Evolutionary conservation across 352 stramenopile species (phyloP), one percentile per base, ranked within the genome.

Genomic region (Phytopythium cucurbitacearum): DNA sequence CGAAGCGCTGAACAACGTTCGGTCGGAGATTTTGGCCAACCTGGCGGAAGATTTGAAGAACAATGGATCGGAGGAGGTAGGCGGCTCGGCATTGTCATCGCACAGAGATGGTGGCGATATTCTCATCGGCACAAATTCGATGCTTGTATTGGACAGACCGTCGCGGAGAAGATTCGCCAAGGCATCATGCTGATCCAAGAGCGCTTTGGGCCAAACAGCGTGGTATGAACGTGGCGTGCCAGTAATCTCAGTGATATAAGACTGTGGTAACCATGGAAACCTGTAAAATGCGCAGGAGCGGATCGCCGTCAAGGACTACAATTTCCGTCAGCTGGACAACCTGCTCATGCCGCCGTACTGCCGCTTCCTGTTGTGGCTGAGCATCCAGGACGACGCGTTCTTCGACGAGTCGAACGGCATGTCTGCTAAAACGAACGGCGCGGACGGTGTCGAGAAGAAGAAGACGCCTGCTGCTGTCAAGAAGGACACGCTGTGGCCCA

Each of bases 301-400:
- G n/a, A 64, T 82, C 21, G 84, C 83, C 13, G 78, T 95, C 9
- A 91, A 94, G 54, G 84, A 95, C 56, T 95, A 94, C 67, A 91
- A 95, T 63, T 95, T 95, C 47, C 84, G 82, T 9, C 83, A 94
- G 56, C 80, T 95, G 0, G 82, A 94, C 53, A 94, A 91, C 53
- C 42, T 94, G 48, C 51, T 95, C 32, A 55, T 95, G 8, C 85
- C 85, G 51, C 85, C 85, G n/a, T 95, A 95, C 66, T 92, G 78
- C 58, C 83, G 85, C 11, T 94, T 95, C 51, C 53, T 95, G n/a
- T 56, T 95, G 42, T 95, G 85, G 85, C 79, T 95, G 38, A 94
- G 83, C 53, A 89, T 91, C 41, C 85, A 95, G 43, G 78, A 93
- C 36, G 85, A 95, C 45, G 63, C 64, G 4, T 95, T 95, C 51